Evolutionary conservation across 208 protist genomes (phyloP).

Genomic region (Wallacemonas sp.): DNA sequence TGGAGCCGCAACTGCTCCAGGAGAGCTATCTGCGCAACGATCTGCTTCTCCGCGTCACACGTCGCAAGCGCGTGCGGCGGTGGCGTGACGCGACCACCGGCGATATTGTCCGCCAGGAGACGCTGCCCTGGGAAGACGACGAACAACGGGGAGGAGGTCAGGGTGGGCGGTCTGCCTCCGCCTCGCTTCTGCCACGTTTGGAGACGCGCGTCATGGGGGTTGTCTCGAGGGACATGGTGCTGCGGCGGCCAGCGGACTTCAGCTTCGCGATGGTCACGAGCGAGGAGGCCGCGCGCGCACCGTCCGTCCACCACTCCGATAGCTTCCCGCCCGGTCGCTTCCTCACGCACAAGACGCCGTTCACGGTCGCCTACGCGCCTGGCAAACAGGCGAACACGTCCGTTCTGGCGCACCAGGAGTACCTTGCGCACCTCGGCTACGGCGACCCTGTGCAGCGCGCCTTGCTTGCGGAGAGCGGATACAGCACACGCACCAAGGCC

Average conservation of each 20-base stretch:
- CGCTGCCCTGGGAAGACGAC: constrained; percentile 13
- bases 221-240: constrained; percentile 70
- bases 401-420: constrained; percentile 13
- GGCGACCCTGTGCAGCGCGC: constrained; percentile 5
- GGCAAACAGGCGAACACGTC: constrained; percentile 43
- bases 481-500: background rate
- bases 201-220: constrained; percentile 60
- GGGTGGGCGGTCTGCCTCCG: background rate
- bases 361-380: constrained; percentile 58
- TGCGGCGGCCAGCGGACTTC: constrained; percentile 79
- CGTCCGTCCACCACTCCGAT: constrained; percentile 47
- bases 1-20: constrained; percentile 68
- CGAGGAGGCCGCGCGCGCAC: constrained; percentile 26
- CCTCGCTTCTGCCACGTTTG: constrained; percentile 10
- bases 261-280: constrained; percentile 52
- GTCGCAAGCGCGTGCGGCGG: constrained; percentile 41
- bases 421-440: constrained; percentile 2
- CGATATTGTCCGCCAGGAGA: constrained; percentile 45
- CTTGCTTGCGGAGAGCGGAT: background rate
- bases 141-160: background rate
- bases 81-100: constrained; percentile 50
- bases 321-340: constrained; percentile 67
- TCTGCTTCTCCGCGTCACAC: constrained; percentile 57
- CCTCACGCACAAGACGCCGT: constrained; percentile 35
- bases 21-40: constrained; percentile 80